Evolutionary conservation across 2,329 filamentous ascomycete genomes (phyloP), one percentile per base, ranked within the genome.

Genomic region (Botrytis medusae): DNA sequence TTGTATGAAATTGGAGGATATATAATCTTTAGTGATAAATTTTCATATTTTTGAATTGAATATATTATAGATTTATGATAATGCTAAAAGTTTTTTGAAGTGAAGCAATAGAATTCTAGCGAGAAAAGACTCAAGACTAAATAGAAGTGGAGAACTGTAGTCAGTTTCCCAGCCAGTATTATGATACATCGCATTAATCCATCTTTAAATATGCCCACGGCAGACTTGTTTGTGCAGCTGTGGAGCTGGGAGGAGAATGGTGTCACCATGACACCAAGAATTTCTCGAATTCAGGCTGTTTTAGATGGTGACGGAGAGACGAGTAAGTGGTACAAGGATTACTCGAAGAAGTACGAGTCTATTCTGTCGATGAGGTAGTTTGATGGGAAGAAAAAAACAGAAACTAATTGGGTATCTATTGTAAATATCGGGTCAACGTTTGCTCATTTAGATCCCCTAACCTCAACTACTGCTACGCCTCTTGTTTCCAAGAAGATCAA

Each of bases 231-330:
- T 65, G 63, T 46, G n/a, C 44, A 65, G 22, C 46, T 48, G 34
- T 65, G 63, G 63, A 46, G 63, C 9, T 65, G 63, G 63, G 46
- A 46, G 44, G 44, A 51, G 25, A 34, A 51, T n/a, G 63, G 44
- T 5, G 22, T 37, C 12, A 48, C 46, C 22, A 65, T 65, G 63
- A 51, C 7, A n/a, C 63, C 63, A n/a, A 65, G 29, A 25, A 14
- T n/a, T 46, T 34, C 63, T n/a, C 63, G 63, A 2, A 48, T 51
- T 2, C 63, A 65, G 63, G 63, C 63, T 3, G 63, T 65, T 3
- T 37, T 65, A 37, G 63, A 65, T 25, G 32, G 63, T 29, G 34
- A 48, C 6, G 44, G 16, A 12, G 63, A 25, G 3, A 44, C 4
- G 0, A 12, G 2, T 1, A 20, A 51, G 44, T 51, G 63, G 44